Evolutionary conservation across 805 yeast species (phyloP).

Genomic region (Suhomyces kilbournensis): DNA sequence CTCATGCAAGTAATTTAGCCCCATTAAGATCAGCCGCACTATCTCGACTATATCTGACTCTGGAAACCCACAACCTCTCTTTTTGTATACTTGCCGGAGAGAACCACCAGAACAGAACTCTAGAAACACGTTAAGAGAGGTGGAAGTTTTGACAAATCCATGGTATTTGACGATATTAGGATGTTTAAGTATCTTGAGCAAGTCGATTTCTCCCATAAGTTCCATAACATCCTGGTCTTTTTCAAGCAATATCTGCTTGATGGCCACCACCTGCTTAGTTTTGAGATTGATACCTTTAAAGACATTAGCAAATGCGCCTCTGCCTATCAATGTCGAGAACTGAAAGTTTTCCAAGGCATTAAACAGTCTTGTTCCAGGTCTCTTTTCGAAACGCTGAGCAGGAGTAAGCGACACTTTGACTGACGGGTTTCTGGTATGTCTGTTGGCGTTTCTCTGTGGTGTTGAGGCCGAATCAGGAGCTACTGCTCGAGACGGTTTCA

Average conservation of each 20-base stretch:
- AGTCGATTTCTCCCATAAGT: constrained; percentile 65
- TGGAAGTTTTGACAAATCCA: constrained; percentile 58
- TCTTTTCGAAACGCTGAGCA: constrained; percentile 49
- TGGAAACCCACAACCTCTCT: constrained; percentile 49
- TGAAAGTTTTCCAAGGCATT: constrained; percentile 49
- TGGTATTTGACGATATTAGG: constrained; percentile 66
- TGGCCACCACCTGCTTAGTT: constrained; percentile 71
- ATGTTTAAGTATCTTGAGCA: constrained; percentile 62
- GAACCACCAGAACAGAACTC: constrained; percentile 68
- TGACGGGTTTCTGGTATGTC: constrained; percentile 24
- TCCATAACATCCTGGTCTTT: constrained; percentile 42
- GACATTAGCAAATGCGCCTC: constrained; percentile 90
- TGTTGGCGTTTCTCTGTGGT: constrained; percentile 1
- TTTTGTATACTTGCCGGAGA: constrained; percentile 49
- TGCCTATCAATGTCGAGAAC: constrained; percentile 67
- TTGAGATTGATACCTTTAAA: constrained; percentile 66
- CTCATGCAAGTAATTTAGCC: constrained; percentile 62
- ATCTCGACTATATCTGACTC: constrained; percentile 51
- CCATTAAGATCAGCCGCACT: constrained; percentile 54
- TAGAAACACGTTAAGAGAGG: constrained; percentile 54
- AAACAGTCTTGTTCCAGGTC: constrained; percentile 33
- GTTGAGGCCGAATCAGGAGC: background rate
- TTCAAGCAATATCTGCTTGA: constrained; percentile 69
- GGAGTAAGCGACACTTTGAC: constrained; percentile 47
- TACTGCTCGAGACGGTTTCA: background rate